These are phyloP conservation scores for Margaritispora aquatica DNA, from an alignment of 495 filamentous ascomycete genomes.

Conservation along the genomic window DNA sequence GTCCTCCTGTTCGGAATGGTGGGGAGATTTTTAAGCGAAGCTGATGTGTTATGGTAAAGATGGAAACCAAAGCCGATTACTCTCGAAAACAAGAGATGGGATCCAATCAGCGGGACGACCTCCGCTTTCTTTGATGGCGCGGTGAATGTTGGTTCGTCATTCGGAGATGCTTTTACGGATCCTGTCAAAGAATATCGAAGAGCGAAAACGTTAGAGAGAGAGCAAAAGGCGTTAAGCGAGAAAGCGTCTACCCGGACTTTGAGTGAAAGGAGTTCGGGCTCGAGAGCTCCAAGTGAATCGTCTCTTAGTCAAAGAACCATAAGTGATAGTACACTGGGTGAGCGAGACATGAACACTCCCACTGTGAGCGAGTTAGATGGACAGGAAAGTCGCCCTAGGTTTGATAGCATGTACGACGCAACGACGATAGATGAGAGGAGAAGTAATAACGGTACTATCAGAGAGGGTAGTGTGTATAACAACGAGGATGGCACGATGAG, in stretches of 20 bases:
- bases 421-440: neutral
- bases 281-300: no score
- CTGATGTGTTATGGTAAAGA: neutral
- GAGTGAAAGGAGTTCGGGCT: no score
- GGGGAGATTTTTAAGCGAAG: neutral
- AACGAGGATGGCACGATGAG: neutral
- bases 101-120: constrained; percentile 29
- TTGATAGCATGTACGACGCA: neutral
- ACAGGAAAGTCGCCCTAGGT: neutral
- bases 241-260: neutral
- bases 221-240: neutral
- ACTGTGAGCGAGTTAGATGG: neutral
- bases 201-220: constrained; percentile 1
- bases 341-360: neutral
- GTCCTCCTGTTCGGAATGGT: neutral
- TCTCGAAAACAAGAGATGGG: constrained; percentile 34
- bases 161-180: neutral
- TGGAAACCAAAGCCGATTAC: constrained; percentile 21
- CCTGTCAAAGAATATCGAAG: constrained; percentile 7
- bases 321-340: neutral
- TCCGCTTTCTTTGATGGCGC: constrained; percentile 3
- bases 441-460: neutral
- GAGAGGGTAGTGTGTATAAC: neutral
- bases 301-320: neutral
- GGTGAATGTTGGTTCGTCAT: neutral